Evolutionary conservation across 2,329 filamentous ascomycete species (phyloP), one percentile per base, ranked within the genome.

Genomic region (Corinectria fuckeliana): DNA sequence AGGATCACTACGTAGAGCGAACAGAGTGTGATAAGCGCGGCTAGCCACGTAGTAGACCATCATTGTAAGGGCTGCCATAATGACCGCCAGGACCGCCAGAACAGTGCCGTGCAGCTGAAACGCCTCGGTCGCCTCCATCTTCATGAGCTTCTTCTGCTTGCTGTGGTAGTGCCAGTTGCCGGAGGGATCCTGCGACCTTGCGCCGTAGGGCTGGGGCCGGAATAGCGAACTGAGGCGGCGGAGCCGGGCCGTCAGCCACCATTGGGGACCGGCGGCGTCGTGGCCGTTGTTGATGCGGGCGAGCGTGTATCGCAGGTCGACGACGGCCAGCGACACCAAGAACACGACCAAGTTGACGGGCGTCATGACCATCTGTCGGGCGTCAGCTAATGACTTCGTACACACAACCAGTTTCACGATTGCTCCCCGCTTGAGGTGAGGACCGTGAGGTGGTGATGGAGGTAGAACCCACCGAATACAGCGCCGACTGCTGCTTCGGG

Each of bases 271-370:
- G 36, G 60, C 54, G 51, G 62, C 70, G 49, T 72, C 65, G 66
- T 26, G 6, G 34, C 26, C 75, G 53, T 69, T 72, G 59, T 75
- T 75, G 51, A 76, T 77, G 74, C 87, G 80, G 73, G 80, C 70
- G 69, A 79, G 69, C 68, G 85, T 75, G 81, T 86, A 78, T 58
- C 80, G 80, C 50, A 82, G 76, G 76, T 91, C 88, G 41, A 91
- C 81, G 50, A 89, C 74, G 70, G 82, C 80, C 44, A 91, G 82
- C 2, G 88, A 90, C 63, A 90, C 44, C 39, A 91, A 72, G 75
- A 91, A 90, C 20, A 86, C 83, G 50, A 86, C 77, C 71, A 90
- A 85, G 63, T 86, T 80, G 61, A 91, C 65, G 7, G 89, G 88
- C 0, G 87, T 88, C 75, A 89, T 79, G 65, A 91, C 65, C 18